Percentiles rank a stretch among this genome's conserved stretches.
These are phyloP conservation scores for Yamadazyma dushanensis DNA, from an alignment of 1,139 yeast genomes.

Conservation along the genomic window DNA sequence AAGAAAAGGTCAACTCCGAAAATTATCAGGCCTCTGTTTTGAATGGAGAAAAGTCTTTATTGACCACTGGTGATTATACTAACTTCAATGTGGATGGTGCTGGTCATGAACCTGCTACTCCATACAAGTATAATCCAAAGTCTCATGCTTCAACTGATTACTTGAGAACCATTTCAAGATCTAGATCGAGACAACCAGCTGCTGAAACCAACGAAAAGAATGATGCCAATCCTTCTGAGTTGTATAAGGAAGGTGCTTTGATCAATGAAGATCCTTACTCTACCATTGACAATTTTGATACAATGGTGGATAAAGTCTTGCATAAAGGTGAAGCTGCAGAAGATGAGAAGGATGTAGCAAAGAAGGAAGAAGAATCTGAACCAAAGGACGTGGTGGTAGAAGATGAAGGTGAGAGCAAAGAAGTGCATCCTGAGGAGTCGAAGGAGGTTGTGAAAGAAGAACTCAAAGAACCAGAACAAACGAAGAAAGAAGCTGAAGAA, in stretches of 20 bases:
- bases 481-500: too few relatives aligned
- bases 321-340: conserved; percentile 11
- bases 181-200: conserved; percentile 51
- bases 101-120: conserved; percentile 18
- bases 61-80: conserved; percentile 52
- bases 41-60: conserved; percentile 42
- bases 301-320: conserved; percentile 42
- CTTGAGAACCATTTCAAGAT: conserved; percentile 61
- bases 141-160: conserved; percentile 47
- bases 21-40: conserved; percentile 17
- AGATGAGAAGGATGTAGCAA: conserved; percentile 2
- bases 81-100: conserved; percentile 47
- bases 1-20: conserved; percentile 19
- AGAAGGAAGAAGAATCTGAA: neutral
- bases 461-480: conserved; percentile 4
- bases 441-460: neutral
- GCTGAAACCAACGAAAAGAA: conserved; percentile 42
- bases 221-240: conserved; percentile 42
- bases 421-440: neutral
- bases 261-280: conserved; percentile 49
- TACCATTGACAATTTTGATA: conserved; percentile 40
- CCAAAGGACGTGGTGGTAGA: neutral
- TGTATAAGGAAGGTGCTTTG: conserved; percentile 46
- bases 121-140: conserved; percentile 30
- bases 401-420: conserved; percentile 6